Conservation (phyloP, 2,329 filamentous ascomycete species). For the Ophiosphaerella herpotricha region DNA sequence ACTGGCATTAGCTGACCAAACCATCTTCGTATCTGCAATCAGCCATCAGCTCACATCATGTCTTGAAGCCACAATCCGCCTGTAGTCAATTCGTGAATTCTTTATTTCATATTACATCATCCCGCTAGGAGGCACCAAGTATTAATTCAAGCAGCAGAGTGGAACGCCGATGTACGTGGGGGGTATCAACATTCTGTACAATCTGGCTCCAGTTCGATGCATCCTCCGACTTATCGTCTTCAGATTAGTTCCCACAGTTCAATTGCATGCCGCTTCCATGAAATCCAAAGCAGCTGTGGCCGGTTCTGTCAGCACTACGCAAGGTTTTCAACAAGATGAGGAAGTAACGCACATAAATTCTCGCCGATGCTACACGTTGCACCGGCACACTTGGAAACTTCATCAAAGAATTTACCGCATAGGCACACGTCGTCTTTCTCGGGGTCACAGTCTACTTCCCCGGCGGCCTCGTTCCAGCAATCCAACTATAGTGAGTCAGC, state of each 20-base stretch:
- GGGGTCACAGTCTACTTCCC: constrained; percentile 34
- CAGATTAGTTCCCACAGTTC: neutral
- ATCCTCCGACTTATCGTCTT: neutral
- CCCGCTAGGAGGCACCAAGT: no score
- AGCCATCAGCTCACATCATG: no score
- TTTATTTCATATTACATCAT: no score
- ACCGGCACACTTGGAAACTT: constrained; percentile 34
- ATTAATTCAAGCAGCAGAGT: neutral
- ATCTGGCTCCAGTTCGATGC: neutral
- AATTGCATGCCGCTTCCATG: constrained; percentile 10
- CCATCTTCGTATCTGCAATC: no score
- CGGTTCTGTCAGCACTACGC: constrained; percentile 1
- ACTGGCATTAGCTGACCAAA: no score
- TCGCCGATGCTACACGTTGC: constrained; percentile 35
- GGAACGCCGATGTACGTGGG: neutral
- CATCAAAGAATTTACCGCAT: constrained; percentile 41
- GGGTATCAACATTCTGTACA: constrained; percentile 1
- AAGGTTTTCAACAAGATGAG: neutral
- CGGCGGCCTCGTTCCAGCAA: constrained; percentile 42
- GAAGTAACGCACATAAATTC: constrained; percentile 34
- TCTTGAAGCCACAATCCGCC: no score
- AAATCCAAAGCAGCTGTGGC: constrained; percentile 16
- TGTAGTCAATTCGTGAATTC: no score
- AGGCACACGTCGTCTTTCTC: constrained; percentile 36
- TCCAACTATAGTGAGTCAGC: constrained; percentile 20